A percentile compares a stretch with the other conserved stretches of the same genome.
Conservation (phyloP, 768 basidiomycete genomes). For the Coprinopsis cinerea region DNA sequence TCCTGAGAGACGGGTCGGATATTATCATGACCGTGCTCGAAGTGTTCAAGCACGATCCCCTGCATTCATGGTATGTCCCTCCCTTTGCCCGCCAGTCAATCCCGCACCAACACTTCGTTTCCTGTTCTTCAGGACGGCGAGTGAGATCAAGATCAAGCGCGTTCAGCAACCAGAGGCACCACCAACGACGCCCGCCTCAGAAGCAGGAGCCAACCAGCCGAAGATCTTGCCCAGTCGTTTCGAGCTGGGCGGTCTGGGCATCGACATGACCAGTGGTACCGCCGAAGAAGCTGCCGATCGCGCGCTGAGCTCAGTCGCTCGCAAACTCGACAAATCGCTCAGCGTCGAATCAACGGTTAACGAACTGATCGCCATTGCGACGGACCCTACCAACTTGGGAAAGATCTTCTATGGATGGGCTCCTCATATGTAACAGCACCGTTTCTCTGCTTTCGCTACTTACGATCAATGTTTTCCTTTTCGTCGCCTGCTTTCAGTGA, state of each 20-base stretch:
- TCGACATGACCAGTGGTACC: slow-evolving; percentile 59
- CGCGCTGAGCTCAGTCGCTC: slow-evolving; percentile 70
- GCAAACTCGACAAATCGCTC: slow-evolving; percentile 78
- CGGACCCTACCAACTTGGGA: slow-evolving; percentile 67
- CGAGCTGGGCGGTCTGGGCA: slow-evolving; percentile 39
- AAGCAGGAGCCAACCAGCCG: slow-evolving; percentile 19
- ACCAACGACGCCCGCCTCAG: slow-evolving; percentile 21
- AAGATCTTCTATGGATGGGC: slow-evolving; percentile 61
- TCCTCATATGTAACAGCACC: slow-evolving; percentile 27
- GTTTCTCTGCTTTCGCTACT: background rate
- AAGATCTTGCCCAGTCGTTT: no score
- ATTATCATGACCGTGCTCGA: slow-evolving; percentile 93
- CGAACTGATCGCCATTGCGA: slow-evolving; percentile 85
- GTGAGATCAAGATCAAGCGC: slow-evolving; percentile 64
- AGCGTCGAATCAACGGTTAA: slow-evolving; percentile 94
- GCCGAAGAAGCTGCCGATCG: slow-evolving; percentile 88
- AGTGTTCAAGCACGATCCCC: slow-evolving; percentile 94
- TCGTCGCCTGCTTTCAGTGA: background rate
- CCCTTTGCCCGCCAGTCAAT: background rate
- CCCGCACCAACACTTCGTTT: background rate
- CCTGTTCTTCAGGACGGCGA: slow-evolving; percentile 56
- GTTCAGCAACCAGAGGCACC: slow-evolving; percentile 47
- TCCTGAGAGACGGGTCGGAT: slow-evolving; percentile 77
- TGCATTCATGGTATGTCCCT: slow-evolving; percentile 75
- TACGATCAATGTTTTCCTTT: background rate